Base-by-base conservation (phyloP, 495 filamentous ascomycete genomes). In the Penicillium tannophilum region DNA sequence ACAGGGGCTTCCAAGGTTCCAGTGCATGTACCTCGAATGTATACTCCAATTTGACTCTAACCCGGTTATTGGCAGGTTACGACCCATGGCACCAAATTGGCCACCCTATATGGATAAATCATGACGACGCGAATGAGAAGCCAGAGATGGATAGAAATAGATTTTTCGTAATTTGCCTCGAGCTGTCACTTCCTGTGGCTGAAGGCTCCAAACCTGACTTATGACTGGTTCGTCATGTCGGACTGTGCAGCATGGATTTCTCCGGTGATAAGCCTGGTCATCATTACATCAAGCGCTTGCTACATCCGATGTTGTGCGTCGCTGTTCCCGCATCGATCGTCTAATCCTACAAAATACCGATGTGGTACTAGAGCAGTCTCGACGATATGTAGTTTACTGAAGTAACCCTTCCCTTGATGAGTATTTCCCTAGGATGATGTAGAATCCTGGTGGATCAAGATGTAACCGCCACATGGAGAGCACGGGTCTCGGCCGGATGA, bases 221-320 rank as follows among this genome's bases (percentile, higher is more conserved):
- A 11, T 54, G 23, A 23, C 43, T 46, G 53, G 52, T 59, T 56
- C 42, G 45, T 45, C 36, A 36, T 50, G 28, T 28, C 4, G 28
- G 28, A 28, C 28, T 4, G 26, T 61, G 50, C 58, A 54, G 46
- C 24, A 52, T 31, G 26, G 48, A 7, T 50, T 35, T 20, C 19
- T 45, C 30, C 36, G 36, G 41, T 16, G 26, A 45, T 47, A 26
- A 35, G 35, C 33, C n/a, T n/a, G 53, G 44, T 65, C 62, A 63
- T 67, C 62, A 68, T 70, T 68, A 70, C 67, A 68, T 68, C 67
- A 70, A 54, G 28, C 11, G 24, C 16, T 11, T 35, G 2, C 20
- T 36, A 16, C 10, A 35, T 52, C 59, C 49, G 19, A 24, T 14
- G 54, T 66, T 30, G 28, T 31, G 60, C 53, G 14, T 41, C 1